Evolutionary conservation across 2,329 filamentous ascomycete genomes (phyloP).

Genomic region (Chaetomium sp.): DNA sequence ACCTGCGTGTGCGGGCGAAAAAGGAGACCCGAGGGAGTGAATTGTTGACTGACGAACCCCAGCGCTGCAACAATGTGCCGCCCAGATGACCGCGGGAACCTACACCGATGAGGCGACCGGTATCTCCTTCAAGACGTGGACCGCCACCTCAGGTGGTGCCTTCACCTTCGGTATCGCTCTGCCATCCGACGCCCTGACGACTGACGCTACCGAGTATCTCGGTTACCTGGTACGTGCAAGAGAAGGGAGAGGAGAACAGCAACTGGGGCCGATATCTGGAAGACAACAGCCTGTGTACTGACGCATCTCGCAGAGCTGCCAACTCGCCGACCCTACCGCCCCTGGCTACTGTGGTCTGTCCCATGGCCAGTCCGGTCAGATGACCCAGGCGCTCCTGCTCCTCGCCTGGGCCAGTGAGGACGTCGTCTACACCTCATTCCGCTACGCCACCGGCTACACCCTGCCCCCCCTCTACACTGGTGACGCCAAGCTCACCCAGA

Average conservation of each 20-base stretch:
- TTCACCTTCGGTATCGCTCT: constrained; percentile 47
- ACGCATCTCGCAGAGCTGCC: constrained; percentile 35
- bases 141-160: constrained; percentile 6
- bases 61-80: constrained; percentile 20
- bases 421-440: constrained; percentile 51
- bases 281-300: not conserved
- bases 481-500: constrained; percentile 54
- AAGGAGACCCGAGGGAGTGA: not conserved
- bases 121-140: constrained; percentile 24
- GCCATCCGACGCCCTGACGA: constrained; percentile 41
- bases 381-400: constrained; percentile 53
- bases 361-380: constrained; percentile 42
- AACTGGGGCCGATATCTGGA: too few species aligned
- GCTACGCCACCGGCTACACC: constrained; percentile 52
- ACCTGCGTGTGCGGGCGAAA: not conserved
- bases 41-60: not conserved
- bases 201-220: constrained; percentile 50
- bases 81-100: constrained; percentile 17
- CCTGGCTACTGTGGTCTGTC: constrained; percentile 55
- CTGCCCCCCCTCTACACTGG: constrained; percentile 54
- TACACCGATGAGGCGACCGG: constrained; percentile 22
- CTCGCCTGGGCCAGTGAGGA: constrained; percentile 50
- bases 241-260: not conserved
- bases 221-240: constrained; percentile 40
- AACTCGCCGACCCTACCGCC: constrained; percentile 37